These are phyloP conservation scores for Juncus effusus DNA, from an alignment of 176 grass and related monocot genomes.

Conservation along the genomic window DNA sequence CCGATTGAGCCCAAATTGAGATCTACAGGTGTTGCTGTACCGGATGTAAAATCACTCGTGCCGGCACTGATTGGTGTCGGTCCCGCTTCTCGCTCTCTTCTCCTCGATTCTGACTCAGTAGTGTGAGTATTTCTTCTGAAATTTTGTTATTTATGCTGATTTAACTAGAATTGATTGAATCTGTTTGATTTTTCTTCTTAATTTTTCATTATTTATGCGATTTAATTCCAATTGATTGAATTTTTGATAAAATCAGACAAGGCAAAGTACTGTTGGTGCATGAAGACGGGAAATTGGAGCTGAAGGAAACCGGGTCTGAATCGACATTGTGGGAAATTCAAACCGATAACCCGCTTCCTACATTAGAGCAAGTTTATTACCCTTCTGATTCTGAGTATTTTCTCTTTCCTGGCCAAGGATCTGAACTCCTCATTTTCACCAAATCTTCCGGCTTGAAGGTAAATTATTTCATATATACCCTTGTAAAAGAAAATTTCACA, in stretches of 20 bases:
- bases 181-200: neutral
- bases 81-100: conserved; percentile 1
- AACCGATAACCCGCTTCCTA: conserved; percentile 18
- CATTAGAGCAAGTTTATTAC: conserved; percentile 14
- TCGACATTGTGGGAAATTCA: conserved; percentile 21
- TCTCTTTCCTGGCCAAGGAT: conserved; percentile 21
- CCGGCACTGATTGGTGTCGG: neutral
- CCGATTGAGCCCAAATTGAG: conserved; percentile 1
- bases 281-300: conserved; percentile 23
- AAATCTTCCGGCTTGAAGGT: conserved; percentile 26
- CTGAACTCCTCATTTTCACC: conserved; percentile 17
- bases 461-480: neutral
- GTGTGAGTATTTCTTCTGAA: neutral
- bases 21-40: neutral
- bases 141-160: neutral
- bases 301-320: conserved; percentile 21
- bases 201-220: neutral
- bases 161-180: neutral
- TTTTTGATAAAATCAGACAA: conserved; percentile 1
- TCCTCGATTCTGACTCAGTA: conserved; percentile 14
- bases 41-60: conserved; percentile 1
- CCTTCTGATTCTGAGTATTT: conserved; percentile 26
- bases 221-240: conserved; percentile 2
- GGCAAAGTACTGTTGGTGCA: conserved; percentile 16
- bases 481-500: neutral